Evolutionary conservation across 1,284 basidiomycete genomes (phyloP), one percentile per base, ranked within the genome.

Genomic region (Cutaneotrichosporon sp.): DNA sequence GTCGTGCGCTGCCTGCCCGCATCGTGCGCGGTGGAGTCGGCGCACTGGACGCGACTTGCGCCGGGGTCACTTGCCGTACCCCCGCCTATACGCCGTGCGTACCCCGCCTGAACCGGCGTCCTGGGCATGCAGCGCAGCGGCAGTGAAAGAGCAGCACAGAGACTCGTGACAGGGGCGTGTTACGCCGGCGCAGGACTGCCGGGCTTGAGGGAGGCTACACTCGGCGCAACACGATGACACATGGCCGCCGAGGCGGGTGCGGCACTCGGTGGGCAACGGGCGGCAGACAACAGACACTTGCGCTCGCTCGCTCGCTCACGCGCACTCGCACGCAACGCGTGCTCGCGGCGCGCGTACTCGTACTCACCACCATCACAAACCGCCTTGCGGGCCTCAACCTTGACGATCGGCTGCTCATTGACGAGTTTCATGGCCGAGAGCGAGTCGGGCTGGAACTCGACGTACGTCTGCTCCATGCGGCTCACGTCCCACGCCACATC

Each of bases 301-400:
- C 15, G 9, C 34, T 35, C 34, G 9, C 34, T 35, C 15, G 9
- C 34, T 35, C 34, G 34, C 34, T 35, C 34, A 9, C 12, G 12
- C 15, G 39, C 39, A 18, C 20, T 41, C 39, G 15, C 39, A 5
- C 36, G 14, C 13, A 5, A 10, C 26, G 26, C 4, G 30, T 3
- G 14, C 26, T 30, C 5, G 5, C 22, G n/a, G 0, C 21, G 12
- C 33, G n/a, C 39, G 3, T 4, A 12, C 33, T 45, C 36, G 1
- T 9, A 75, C 88, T 67, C 65, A 94, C 92, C 92, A 63, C 94
- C 94, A 73, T 98, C 92, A 70, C 94, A 98, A 49, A 84, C 80
- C 4, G 90, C 92, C 69, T 84, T 87, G 61, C 94, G 80, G 33
- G 84, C 86, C 49, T 87, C 74, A 1, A 93, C 85, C 51, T 91